These are phyloP conservation scores for Xerocomus brunneocitrinus DNA, from an alignment of 768 basidiomycete species.

Conservation along the genomic window DNA sequence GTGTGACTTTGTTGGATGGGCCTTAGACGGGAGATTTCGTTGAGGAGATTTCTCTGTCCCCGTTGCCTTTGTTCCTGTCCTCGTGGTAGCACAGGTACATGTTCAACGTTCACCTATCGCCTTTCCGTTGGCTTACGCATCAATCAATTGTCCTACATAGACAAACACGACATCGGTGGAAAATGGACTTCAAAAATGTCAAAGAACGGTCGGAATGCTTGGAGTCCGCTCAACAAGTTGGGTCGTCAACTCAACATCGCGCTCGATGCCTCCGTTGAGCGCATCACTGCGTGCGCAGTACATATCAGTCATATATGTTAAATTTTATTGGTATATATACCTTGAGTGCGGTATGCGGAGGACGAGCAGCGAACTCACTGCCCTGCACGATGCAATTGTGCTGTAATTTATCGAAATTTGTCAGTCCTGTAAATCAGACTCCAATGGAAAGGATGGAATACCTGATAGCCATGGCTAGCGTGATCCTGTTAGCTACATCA, in stretches of 20 bases:
- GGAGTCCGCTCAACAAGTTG: not conserved
- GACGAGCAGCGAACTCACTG: constrained; percentile 13
- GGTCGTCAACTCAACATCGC: not conserved
- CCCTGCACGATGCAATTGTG: constrained; percentile 10
- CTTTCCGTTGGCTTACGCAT: not conserved
- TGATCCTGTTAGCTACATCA: not conserved
- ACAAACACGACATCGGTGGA: not conserved
- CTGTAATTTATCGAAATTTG: constrained; percentile 1
- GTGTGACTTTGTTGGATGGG: not conserved
- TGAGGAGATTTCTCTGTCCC: not conserved
- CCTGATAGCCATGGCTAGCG: constrained; percentile 12
- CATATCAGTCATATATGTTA: not conserved
- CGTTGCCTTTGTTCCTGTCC: not conserved
- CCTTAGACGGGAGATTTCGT: not conserved
- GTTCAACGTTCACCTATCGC: not conserved
- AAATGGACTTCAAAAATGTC: not conserved
- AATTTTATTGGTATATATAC: not conserved
- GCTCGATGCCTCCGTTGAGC: not conserved
- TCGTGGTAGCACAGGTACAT: not conserved
- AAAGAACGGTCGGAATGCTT: not conserved
- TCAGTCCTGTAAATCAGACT: not conserved
- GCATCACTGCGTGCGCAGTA: not conserved
- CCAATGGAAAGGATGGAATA: not conserved
- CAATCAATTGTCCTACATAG: not conserved
- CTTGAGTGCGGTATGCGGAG: not conserved